Evolutionary conservation across 1,284 basidiomycete genomes (phyloP).

Genomic region (Ganoderma boninense): DNA sequence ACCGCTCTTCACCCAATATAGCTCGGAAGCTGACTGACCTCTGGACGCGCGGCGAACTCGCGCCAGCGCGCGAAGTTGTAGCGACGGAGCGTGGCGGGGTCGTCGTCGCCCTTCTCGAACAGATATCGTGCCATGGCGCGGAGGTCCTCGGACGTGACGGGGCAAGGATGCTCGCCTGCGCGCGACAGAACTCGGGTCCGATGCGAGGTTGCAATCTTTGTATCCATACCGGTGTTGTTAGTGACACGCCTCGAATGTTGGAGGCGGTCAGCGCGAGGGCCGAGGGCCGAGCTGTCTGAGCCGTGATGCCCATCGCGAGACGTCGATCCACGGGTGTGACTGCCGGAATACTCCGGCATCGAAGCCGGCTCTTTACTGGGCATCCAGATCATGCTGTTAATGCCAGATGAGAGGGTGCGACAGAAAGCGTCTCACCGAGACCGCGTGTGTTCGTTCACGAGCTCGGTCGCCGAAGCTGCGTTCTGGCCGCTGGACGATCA

Average conservation of each 20-base stretch:
- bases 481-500: too few species aligned
- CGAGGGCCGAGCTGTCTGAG: too few species aligned
- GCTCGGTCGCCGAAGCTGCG: not conserved
- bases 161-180: not conserved
- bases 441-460: not conserved
- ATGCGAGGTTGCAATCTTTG: not conserved
- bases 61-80: not conserved
- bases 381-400: not conserved
- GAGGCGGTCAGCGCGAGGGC: not conserved
- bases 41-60: not conserved
- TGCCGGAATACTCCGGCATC: not conserved
- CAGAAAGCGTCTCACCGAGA: not conserved
- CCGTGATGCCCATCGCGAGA: not conserved
- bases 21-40: too few species aligned
- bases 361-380: not conserved
- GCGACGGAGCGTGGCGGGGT: not conserved
- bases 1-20: not conserved
- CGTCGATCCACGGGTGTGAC: not conserved
- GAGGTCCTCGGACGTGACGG: not conserved
- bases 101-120: not conserved
- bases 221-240: not conserved
- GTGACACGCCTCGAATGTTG: not conserved
- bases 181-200: not conserved
- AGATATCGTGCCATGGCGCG: not conserved
- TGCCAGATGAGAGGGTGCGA: too few species aligned